Evolutionary conservation across 139 green algal genomes (phyloP).

Genomic region (Chlamydomonas asymmetrica): DNA sequence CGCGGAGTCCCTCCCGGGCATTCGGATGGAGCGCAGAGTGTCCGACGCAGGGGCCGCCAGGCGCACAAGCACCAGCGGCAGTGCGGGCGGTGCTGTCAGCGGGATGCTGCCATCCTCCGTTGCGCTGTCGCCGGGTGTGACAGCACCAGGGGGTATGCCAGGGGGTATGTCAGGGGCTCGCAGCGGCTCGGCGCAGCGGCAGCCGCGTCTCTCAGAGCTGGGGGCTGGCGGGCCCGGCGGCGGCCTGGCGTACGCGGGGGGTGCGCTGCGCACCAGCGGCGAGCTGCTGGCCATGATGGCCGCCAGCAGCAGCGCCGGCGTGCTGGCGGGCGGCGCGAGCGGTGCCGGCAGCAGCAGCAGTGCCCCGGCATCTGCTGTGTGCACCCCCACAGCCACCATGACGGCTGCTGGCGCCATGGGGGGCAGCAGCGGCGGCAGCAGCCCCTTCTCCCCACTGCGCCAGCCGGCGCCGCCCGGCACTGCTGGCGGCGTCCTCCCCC

Average conservation of each 20-base stretch:
- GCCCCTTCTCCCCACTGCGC: neutral
- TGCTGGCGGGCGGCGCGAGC: neutral
- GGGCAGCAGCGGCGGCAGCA: slow-evolving; percentile 2
- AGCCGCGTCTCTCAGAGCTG: slow-evolving; percentile 3
- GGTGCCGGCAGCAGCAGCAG: neutral
- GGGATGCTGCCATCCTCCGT: neutral
- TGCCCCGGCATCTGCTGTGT: neutral
- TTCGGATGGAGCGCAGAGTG: neutral
- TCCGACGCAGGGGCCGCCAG: neutral
- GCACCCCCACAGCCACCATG: neutral
- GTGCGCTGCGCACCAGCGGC: neutral
- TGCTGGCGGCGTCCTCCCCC: no score
- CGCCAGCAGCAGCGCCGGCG: neutral
- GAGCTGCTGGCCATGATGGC: neutral
- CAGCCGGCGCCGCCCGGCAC: no score
- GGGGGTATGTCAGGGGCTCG: neutral
- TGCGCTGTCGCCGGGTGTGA: neutral
- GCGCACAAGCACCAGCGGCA: neutral
- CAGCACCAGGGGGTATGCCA: no score
- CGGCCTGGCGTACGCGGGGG: neutral
- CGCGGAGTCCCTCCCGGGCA: neutral
- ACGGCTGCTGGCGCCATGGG: slow-evolving; percentile 13
- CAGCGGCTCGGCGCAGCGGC: neutral
- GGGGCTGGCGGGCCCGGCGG: neutral
- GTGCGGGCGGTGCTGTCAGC: neutral